Evolutionary conservation across 1,139 yeast genomes (phyloP).

Genomic region (Scheffersomyces parashehatae): DNA sequence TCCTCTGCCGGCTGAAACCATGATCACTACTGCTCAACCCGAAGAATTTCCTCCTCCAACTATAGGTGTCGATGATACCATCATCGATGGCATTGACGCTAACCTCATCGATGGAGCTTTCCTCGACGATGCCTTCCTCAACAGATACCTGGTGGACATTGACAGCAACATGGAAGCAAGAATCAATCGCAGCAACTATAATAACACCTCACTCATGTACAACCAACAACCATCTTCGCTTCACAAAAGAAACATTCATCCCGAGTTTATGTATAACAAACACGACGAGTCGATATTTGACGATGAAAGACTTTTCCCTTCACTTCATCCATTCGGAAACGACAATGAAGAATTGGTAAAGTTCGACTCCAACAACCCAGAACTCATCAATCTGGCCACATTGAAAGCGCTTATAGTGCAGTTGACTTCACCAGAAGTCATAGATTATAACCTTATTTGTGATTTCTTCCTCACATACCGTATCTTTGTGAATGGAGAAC

Average conservation of each 20-base stretch:
- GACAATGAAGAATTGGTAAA: conserved; percentile 27
- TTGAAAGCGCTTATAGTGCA: conserved; percentile 64
- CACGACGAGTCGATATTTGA: conserved; percentile 47
- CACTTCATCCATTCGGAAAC: conserved; percentile 18
- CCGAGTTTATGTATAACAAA: conserved; percentile 32
- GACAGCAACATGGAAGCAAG: no score
- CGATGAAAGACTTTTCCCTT: conserved; percentile 37
- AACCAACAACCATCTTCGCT: neutral
- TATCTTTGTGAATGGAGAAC: conserved; percentile 58
- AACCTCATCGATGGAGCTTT: no score
- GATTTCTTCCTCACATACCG: conserved; percentile 88
- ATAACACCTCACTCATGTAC: no score
- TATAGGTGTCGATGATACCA: no score
- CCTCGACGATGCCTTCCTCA: no score
- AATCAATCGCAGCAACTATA: no score
- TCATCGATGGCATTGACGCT: no score
- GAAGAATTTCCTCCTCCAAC: no score
- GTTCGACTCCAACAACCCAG: conserved; percentile 37
- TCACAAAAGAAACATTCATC: conserved; percentile 11
- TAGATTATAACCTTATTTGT: conserved; percentile 75
- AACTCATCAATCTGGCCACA: conserved; percentile 41
- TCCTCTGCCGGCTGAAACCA: no score
- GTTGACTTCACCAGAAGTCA: conserved; percentile 74
- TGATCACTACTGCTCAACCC: no score
- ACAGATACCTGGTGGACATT: no score